phyloP scores from a whole-genome alignment of 1,284 basidiomycete genomes.

The Ganoderma lucidum region DNA sequence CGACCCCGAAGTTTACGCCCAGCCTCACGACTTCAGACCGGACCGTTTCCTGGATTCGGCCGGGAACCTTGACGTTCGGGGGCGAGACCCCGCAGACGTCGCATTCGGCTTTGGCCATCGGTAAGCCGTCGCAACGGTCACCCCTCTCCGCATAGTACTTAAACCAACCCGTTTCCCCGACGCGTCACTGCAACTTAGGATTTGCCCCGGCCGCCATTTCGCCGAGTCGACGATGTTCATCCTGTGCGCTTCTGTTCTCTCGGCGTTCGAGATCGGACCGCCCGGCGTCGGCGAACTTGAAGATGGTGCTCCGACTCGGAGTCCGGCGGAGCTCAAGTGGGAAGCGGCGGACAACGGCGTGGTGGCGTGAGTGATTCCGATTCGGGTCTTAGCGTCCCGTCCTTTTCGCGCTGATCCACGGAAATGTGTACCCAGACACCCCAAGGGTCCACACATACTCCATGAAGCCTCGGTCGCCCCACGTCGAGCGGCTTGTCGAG shows the following conservation, averaged over 20 bases:
- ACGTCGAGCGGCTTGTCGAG: not conserved
- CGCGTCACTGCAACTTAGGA: constrained; percentile 11
- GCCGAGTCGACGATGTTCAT: constrained; percentile 23
- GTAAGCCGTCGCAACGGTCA: constrained; percentile 10
- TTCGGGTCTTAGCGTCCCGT: too few relatives aligned
- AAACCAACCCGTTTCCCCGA: too few relatives aligned
- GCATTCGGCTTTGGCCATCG: not conserved
- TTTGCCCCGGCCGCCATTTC: constrained; percentile 23
- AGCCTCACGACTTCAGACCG: constrained; percentile 28
- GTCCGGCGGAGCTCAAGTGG: not conserved
- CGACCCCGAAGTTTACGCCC: constrained; percentile 28
- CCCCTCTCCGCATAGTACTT: too few relatives aligned
- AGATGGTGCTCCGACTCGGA: not conserved
- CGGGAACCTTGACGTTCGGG: not conserved
- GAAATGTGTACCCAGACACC: not conserved
- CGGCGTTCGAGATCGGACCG: constrained; percentile 15
- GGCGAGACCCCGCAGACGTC: constrained; percentile 8
- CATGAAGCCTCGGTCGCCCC: not conserved
- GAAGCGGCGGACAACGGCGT: not conserved
- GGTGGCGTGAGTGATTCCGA: not conserved
- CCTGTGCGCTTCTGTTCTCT: not conserved
- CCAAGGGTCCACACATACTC: not conserved
- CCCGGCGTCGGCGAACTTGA: constrained; percentile 5
- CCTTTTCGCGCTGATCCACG: too few relatives aligned
- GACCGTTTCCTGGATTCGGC: constrained; percentile 17